A percentile compares a stretch with the other conserved stretches of the same genome.
These are phyloP conservation scores for Linum lewisii DNA, from an alignment of 345 rosid species.

Conservation along the genomic window DNA sequence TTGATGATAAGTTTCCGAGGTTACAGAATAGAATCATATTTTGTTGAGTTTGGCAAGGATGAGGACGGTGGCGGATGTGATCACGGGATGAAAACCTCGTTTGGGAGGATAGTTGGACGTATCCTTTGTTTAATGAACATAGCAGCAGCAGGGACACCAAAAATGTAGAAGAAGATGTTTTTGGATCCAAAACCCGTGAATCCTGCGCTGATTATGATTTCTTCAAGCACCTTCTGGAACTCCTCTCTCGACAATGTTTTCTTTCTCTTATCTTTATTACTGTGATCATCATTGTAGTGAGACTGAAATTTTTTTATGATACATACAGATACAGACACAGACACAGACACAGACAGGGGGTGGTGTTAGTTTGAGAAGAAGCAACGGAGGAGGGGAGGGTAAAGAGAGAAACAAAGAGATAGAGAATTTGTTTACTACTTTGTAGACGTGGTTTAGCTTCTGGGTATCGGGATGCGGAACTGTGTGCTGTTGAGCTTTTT, in stretches of 20 bases:
- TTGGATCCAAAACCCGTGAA: conserved; percentile 67
- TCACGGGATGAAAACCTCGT: conserved; percentile 63
- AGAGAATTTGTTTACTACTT: conserved; percentile 18
- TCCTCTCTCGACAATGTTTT: conserved; percentile 37
- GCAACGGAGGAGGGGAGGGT: neutral
- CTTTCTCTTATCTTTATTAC: neutral
- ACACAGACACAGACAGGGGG: no score
- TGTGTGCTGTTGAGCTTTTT: conserved; percentile 55
- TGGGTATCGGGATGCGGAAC: conserved; percentile 34
- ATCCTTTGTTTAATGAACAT: conserved; percentile 44
- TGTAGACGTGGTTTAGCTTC: conserved; percentile 27
- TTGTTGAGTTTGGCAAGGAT: conserved; percentile 66
- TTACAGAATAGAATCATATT: no score
- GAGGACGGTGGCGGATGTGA: conserved; percentile 73
- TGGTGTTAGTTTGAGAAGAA: no score
- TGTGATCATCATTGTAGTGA: conserved; percentile 23
- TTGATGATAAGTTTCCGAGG: no score
- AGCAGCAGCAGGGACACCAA: conserved; percentile 54
- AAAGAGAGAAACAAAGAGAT: neutral
- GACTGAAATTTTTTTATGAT: conserved; percentile 19
- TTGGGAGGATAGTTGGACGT: conserved; percentile 35
- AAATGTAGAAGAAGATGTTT: conserved; percentile 47
- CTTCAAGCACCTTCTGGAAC: conserved; percentile 50
- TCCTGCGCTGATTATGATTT: conserved; percentile 41
- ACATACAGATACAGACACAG: no score